Conservation (phyloP, 106 monocot genomes). For the Triglochin maritima region DNA sequence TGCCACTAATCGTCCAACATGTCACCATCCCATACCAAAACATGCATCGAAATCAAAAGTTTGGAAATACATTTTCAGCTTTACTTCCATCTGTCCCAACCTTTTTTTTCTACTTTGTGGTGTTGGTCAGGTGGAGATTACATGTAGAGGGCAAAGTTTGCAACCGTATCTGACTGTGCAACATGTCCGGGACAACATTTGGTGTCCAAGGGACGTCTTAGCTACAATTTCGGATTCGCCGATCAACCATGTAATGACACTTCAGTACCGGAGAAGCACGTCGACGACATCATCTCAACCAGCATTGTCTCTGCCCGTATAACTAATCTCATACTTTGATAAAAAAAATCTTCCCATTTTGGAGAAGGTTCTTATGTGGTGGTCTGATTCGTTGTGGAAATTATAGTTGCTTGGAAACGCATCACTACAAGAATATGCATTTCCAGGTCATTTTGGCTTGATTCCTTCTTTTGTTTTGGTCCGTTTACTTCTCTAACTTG, state of each 20-base stretch:
- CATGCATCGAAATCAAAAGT: neutral
- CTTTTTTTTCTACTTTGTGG: neutral
- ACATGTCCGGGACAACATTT: conserved; percentile 64
- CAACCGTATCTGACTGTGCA: conserved; percentile 46
- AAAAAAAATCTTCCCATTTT: neutral
- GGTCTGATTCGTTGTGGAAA: neutral
- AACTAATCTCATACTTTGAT: conserved; percentile 1
- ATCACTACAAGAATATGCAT: neutral
- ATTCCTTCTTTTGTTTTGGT: neutral
- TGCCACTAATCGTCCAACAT: neutral
- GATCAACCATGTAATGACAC: conserved; percentile 20
- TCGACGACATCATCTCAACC: neutral
- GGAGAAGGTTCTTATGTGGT: neutral
- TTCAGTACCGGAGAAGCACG: conserved; percentile 19
- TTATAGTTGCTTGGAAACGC: neutral
- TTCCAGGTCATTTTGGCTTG: conserved; percentile 3
- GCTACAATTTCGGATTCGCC: conserved; percentile 4
- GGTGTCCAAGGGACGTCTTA: conserved; percentile 7
- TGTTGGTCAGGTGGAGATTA: conserved; percentile 33
- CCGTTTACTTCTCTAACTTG: conserved; percentile 2
- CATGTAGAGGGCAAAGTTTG: conserved; percentile 62
- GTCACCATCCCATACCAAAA: neutral
- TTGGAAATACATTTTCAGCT: neutral
- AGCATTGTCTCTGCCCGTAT: neutral
- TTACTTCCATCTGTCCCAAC: neutral